These are phyloP conservation scores for Adiantum capillusveneris DNA, from an alignment of 75 land plant species.

Conservation along the genomic window DNA sequence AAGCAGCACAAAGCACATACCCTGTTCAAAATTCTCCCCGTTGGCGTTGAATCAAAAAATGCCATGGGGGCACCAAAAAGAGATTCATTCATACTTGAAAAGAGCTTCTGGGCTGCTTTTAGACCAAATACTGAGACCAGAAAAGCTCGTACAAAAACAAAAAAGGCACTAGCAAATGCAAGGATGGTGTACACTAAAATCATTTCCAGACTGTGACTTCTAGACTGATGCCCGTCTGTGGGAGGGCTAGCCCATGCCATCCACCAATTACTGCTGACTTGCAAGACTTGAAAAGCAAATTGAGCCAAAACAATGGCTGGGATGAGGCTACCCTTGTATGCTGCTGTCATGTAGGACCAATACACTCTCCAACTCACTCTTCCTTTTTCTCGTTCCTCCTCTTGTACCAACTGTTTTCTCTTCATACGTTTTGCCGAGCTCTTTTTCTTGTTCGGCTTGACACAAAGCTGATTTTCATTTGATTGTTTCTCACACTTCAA, in stretches of 20 bases:
- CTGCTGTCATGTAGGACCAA: constrained; percentile 91
- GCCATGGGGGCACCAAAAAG: constrained; percentile 95
- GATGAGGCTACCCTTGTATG: constrained; percentile 65
- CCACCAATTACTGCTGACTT: constrained; percentile 94
- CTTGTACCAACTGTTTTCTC: constrained; percentile 86
- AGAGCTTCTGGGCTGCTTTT: constrained; percentile 73
- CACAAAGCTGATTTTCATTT: constrained; percentile 34
- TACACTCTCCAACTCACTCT: constrained; percentile 68
- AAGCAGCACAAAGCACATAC: constrained; percentile 36
- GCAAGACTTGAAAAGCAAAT: constrained; percentile 66
- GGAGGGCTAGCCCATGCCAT: constrained; percentile 99
- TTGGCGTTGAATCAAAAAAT: constrained; percentile 97
- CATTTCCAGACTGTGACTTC: constrained; percentile 47
- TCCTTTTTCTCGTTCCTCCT: constrained; percentile 94
- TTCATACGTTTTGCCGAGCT: constrained; percentile 50
- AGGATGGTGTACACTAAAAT: constrained; percentile 75
- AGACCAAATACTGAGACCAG: constrained; percentile 84
- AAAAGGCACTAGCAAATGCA: constrained; percentile 89
- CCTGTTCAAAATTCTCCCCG: constrained; percentile 90
- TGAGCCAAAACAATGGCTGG: constrained; percentile 77
- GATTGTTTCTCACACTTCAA: constrained; percentile 43
- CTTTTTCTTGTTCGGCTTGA: constrained; percentile 39
- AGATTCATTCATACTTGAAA: constrained; percentile 60
- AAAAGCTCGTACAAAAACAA: constrained; percentile 74
- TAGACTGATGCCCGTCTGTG: constrained; percentile 54